phyloP scores from a whole-genome alignment of 2,329 filamentous ascomycete species.

The Aspergillus fischeri region DNA sequence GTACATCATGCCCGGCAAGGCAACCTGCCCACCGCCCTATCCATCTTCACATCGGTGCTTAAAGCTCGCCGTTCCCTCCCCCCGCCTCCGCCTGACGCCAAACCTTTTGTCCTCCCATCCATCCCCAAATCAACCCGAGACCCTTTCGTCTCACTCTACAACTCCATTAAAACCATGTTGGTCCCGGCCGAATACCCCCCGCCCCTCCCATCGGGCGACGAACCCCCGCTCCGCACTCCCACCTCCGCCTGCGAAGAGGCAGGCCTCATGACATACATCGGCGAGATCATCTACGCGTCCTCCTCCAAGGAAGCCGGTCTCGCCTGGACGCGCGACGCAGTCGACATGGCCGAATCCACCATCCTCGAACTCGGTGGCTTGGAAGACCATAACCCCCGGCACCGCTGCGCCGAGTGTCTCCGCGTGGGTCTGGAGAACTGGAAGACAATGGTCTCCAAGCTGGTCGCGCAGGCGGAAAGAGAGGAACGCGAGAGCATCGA shows the following conservation, averaged over 20 bases:
- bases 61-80: constrained; percentile 65
- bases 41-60: constrained; percentile 80
- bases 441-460: constrained; percentile 69
- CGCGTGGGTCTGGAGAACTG: constrained; percentile 74
- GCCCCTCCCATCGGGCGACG: constrained; percentile 65
- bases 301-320: constrained; percentile 67
- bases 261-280: constrained; percentile 81
- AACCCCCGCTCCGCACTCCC: constrained; percentile 60
- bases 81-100: constrained; percentile 31
- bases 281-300: constrained; percentile 81
- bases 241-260: constrained; percentile 77
- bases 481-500: constrained; percentile 34
- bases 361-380: constrained; percentile 32
- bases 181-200: constrained; percentile 63
- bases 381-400: constrained; percentile 40
- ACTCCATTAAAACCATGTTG: constrained; percentile 39
- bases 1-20: constrained; percentile 70
- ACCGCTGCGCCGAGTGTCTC: constrained; percentile 73
- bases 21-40: constrained; percentile 66
- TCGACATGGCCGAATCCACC: constrained; percentile 72
- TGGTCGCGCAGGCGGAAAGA: constrained; percentile 46
- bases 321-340: constrained; percentile 84
- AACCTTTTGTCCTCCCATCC: constrained; percentile 22
- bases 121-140: constrained; percentile 19
- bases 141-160: constrained; percentile 32